Evolutionary conservation across 1,284 basidiomycete genomes (phyloP).

Genomic region (Moniliophthora roreri): DNA sequence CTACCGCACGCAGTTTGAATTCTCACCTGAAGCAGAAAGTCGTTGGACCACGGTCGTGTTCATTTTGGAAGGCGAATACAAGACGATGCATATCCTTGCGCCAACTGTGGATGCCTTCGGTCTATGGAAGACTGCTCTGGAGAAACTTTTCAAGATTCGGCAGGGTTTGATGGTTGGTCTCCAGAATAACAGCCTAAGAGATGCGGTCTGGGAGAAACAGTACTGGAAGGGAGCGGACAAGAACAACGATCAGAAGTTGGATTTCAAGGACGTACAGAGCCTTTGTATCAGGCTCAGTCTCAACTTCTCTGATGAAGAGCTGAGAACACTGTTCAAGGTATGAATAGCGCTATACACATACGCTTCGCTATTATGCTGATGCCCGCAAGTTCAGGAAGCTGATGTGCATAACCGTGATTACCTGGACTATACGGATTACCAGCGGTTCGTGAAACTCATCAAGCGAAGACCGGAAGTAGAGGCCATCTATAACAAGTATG

Average conservation of each 20-base stretch:
- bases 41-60: conserved; percentile 83
- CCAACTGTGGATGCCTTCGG: conserved; percentile 67
- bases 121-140: conserved; percentile 67
- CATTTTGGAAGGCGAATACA: conserved; percentile 79
- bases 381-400: conserved; percentile 52
- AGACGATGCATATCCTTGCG: conserved; percentile 89
- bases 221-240: conserved; percentile 79
- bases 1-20: conserved; percentile 77
- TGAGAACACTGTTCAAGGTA: conserved; percentile 69
- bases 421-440: conserved; percentile 85
- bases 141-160: conserved; percentile 59
- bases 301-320: conserved; percentile 60
- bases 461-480: conserved; percentile 85
- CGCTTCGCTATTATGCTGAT: background rate
- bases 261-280: conserved; percentile 73
- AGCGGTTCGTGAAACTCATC: conserved; percentile 81
- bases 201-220: conserved; percentile 79
- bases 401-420: conserved; percentile 65
- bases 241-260: conserved; percentile 62
- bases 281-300: conserved; percentile 80
- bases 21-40: conserved; percentile 57
- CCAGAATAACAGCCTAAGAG: conserved; percentile 62
- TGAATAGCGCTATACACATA: conserved; percentile 17
- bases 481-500: conserved; percentile 58
- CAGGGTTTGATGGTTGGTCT: conserved; percentile 69